These are phyloP conservation scores for Escovopsis sp. DNA, from an alignment of 2,329 filamentous ascomycete genomes.

Conservation along the genomic window DNA sequence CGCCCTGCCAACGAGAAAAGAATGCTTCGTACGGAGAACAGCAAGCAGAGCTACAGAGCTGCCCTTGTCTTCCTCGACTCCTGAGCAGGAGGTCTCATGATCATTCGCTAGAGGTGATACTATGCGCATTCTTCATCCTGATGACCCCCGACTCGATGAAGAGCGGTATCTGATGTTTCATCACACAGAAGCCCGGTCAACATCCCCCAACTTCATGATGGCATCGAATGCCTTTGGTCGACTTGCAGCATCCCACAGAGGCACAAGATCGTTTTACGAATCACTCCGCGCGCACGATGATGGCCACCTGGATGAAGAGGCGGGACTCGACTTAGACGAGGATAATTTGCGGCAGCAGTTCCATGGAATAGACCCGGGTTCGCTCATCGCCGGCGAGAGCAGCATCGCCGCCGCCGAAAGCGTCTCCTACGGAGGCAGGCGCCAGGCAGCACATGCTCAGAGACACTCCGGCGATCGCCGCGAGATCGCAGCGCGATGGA, in stretches of 20 bases:
- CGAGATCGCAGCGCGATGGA: slow-evolving; percentile 12
- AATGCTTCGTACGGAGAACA: too few relatives aligned
- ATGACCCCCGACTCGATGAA: background rate
- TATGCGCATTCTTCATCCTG: background rate
- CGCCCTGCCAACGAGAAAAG: too few relatives aligned
- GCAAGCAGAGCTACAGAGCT: background rate
- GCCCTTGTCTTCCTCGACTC: background rate
- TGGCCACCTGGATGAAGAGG: slow-evolving; percentile 27
- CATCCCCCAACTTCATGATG: slow-evolving; percentile 18
- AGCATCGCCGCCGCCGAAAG: slow-evolving; percentile 29
- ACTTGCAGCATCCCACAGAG: slow-evolving; percentile 16
- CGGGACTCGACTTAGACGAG: slow-evolving; percentile 33
- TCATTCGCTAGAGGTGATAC: too few relatives aligned
- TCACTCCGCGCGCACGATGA: slow-evolving; percentile 29
- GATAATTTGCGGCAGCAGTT: slow-evolving; percentile 39
- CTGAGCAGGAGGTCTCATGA: too few relatives aligned
- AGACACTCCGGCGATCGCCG: slow-evolving; percentile 2
- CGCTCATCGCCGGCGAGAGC: slow-evolving; percentile 31
- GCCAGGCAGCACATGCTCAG: slow-evolving; percentile 2
- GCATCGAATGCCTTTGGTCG: slow-evolving; percentile 33
- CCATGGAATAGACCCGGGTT: slow-evolving; percentile 33
- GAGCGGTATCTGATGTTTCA: background rate
- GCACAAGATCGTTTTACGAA: slow-evolving; percentile 34
- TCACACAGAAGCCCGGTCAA: background rate
- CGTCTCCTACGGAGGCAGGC: slow-evolving; percentile 11